Conservation (phyloP, 768 basidiomycete genomes). For the Pleurotus ostreatus region DNA sequence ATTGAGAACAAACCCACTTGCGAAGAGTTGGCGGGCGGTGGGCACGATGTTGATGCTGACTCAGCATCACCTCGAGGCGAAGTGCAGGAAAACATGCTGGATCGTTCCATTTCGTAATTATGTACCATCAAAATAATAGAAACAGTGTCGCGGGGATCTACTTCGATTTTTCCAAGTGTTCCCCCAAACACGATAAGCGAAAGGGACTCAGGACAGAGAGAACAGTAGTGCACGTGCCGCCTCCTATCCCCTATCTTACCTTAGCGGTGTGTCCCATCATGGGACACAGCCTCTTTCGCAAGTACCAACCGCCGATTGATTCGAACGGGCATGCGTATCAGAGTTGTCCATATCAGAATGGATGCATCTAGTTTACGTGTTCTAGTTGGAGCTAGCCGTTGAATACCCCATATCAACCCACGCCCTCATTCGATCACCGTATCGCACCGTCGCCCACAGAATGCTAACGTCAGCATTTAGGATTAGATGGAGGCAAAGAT, state of each 20-base stretch:
- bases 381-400: conserved; percentile 32
- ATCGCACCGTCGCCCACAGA: conserved; percentile 47
- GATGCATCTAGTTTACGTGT: not conserved
- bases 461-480: conserved; percentile 29
- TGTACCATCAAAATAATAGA: too few species aligned
- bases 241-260: too few species aligned
- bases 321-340: too few species aligned
- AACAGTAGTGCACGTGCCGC: too few species aligned
- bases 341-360: not conserved
- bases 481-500: conserved; percentile 3
- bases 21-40: conserved; percentile 1
- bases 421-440: conserved; percentile 53
- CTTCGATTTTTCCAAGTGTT: too few species aligned
- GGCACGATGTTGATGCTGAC: conserved; percentile 5
- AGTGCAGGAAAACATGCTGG: not conserved
- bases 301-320: too few species aligned
- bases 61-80: conserved; percentile 8
- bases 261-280: too few species aligned
- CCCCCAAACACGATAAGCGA: too few species aligned
- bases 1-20: conserved; percentile 8
- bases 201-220: too few species aligned
- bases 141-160: too few species aligned
- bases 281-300: too few species aligned
- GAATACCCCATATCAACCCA: conserved; percentile 58
- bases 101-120: not conserved